phyloP scores from a whole-genome alignment of 805 yeast genomes.

The Wickerhamomyces pijperi region DNA sequence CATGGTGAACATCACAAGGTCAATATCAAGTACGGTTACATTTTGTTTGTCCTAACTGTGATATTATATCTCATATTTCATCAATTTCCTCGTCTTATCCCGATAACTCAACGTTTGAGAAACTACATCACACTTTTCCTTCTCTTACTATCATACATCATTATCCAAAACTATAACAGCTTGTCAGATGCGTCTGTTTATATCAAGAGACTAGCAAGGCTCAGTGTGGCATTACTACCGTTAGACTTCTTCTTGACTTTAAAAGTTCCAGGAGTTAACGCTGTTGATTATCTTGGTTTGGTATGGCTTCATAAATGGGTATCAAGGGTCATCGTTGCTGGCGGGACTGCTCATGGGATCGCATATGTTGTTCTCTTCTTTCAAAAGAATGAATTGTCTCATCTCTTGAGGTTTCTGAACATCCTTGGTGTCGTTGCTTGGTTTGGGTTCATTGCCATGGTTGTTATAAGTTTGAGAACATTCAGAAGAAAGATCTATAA shows the following conservation, averaged over 20 bases:
- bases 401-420: conserved; percentile 30
- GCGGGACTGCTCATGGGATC: conserved; percentile 38
- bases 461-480: conserved; percentile 34
- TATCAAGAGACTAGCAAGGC: conserved; percentile 50
- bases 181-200: conserved; percentile 7
- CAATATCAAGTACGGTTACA: conserved; percentile 52
- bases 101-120: conserved; percentile 21
- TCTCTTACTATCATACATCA: conserved; percentile 25
- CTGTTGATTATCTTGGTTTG: conserved; percentile 40
- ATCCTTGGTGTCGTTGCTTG: conserved; percentile 41
- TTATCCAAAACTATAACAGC: conserved; percentile 22
- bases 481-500: conserved; percentile 40
- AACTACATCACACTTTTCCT: conserved; percentile 24
- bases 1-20: conserved; percentile 45
- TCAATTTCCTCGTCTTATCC: conserved; percentile 24
- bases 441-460: conserved; percentile 23
- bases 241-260: conserved; percentile 43
- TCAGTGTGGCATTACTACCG: conserved; percentile 48
- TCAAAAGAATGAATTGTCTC: conserved; percentile 22
- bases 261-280: conserved; percentile 35
- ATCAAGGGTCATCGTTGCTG: conserved; percentile 40
- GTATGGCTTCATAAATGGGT: conserved; percentile 62
- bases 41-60: conserved; percentile 31
- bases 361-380: conserved; percentile 43
- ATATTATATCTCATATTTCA: conserved; percentile 26